Evolutionary conservation across 495 filamentous ascomycete species (phyloP).

Genomic region (Melanomma pulvis-pyrius): DNA sequence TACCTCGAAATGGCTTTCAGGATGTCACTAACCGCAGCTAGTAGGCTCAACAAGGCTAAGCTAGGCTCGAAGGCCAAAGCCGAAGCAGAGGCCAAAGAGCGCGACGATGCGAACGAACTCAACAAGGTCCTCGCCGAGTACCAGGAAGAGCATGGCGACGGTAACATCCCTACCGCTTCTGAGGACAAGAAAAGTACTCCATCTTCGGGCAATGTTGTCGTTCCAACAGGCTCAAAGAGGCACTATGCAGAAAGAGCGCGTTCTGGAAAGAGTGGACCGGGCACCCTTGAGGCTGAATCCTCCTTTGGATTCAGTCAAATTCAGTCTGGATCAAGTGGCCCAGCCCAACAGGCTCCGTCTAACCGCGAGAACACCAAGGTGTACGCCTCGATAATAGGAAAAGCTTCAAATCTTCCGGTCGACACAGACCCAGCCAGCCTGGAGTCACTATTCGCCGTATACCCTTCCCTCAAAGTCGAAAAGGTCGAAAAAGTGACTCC

Average conservation of each 20-base stretch:
- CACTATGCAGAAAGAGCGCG: slow-evolving; percentile 2
- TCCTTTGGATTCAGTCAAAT: neutral
- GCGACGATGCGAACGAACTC: neutral
- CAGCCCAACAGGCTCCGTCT: neutral
- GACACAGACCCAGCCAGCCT: neutral
- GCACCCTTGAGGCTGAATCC: slow-evolving; percentile 3
- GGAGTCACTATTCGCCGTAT: slow-evolving; percentile 11
- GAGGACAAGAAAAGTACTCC: neutral
- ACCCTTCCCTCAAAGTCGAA: slow-evolving; percentile 6
- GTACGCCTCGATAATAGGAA: slow-evolving; percentile 10
- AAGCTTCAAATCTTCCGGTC: slow-evolving; percentile 22
- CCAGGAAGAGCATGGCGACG: slow-evolving; percentile 13
- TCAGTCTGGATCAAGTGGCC: neutral
- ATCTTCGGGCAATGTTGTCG: neutral
- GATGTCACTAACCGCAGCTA: neutral
- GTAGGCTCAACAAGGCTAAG: neutral
- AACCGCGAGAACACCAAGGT: neutral
- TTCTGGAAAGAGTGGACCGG: slow-evolving; percentile 13
- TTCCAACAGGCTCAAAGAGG: neutral
- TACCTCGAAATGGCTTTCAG: slow-evolving; percentile 8
- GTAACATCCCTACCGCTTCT: neutral
- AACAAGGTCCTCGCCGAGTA: slow-evolving; percentile 1
- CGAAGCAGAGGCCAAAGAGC: slow-evolving; percentile 8
- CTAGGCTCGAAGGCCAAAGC: slow-evolving; percentile 1
- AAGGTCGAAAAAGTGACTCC: slow-evolving; percentile 8